phyloP scores from a whole-genome alignment of 2,329 filamentous ascomycete genomes.

The Fusarium austroafricanum region DNA sequence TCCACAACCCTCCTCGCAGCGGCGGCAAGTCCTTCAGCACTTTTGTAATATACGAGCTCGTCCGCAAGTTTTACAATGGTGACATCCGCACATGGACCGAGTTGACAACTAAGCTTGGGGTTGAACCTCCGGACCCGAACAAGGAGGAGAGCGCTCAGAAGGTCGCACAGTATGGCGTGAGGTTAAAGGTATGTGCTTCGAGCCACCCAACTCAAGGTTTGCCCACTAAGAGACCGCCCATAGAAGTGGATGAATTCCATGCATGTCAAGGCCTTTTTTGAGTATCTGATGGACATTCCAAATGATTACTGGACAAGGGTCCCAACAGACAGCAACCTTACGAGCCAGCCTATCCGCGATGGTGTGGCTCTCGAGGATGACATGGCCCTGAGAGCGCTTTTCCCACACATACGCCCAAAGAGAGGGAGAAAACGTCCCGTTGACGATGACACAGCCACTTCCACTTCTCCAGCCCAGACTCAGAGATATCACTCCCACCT shows the following conservation, averaged over 20 bases:
- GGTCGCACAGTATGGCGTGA: constrained; percentile 92
- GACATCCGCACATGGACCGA: constrained; percentile 96
- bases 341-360: constrained; percentile 76
- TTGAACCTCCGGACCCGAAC: constrained; percentile 82
- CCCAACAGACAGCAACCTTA: constrained; percentile 71
- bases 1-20: constrained; percentile 84
- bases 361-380: constrained; percentile 89
- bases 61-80: constrained; percentile 80
- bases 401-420: constrained; percentile 78
- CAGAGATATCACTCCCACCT: constrained; percentile 74
- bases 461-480: constrained; percentile 65
- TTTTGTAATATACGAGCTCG: constrained; percentile 80
- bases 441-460: constrained; percentile 64
- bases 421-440: constrained; percentile 73
- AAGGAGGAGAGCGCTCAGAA: constrained; percentile 93
- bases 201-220: constrained; percentile 2
- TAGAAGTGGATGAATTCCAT: constrained; percentile 97
- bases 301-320: constrained; percentile 85
- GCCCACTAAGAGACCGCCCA: constrained; percentile 18
- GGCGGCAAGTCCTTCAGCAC: constrained; percentile 88
- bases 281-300: constrained; percentile 82
- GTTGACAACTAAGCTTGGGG: constrained; percentile 85
- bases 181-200: constrained; percentile 75
- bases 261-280: constrained; percentile 95
- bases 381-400: constrained; percentile 83